Evolutionary conservation across 2,329 filamentous ascomycete species (phyloP), one percentile per base, ranked within the genome.

Genomic region (Alternaria ventricosa): DNA sequence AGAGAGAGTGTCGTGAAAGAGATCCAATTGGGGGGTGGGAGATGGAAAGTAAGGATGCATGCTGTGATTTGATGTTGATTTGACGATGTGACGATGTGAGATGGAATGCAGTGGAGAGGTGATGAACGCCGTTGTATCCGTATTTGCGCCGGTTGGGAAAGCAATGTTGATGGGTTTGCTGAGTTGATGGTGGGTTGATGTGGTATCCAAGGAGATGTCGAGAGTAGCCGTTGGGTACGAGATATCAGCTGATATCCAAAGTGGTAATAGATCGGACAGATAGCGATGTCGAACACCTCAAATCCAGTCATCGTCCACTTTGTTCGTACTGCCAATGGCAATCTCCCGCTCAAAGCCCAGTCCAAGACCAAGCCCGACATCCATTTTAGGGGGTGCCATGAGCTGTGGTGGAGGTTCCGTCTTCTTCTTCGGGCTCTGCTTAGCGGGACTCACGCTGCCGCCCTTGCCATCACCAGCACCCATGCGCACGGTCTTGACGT

Each of bases 401-500:
- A 81, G 71, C 68, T 78, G 72, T 18, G 79, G 79, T 27, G 79
- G 67, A 53, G 69, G 61, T 58, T 81, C 78, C 2, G 64, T 69
- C 67, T 79, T 78, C 75, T 80, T 80, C 71, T 81, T 82, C 22
- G 78, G 81, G 27, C 81, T 82, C 68, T 78, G 80, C 66, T 80
- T 75, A 63, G 79, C 61, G 1, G 77, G 77, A 51, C 75, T 79
- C 0, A 68, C 69, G 10, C 67, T 71, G 22, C 68, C 63, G 30
- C 68, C 63, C 41, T 79, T 81, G 18, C 71, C 76, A 61, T 82
- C 77, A 20, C 80, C 76, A 49, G 84, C 82, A 0, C 92, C 92
- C 78, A 91, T 93, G 56, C 94, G 86, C 23, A 98, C 94, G 73
- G 91, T 89, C 56, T 87, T 86, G 46, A 94, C 90, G 55, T 93